Base-by-base conservation (phyloP, 2,329 filamentous ascomycete species). In the Fusarium transvaalense region DNA sequence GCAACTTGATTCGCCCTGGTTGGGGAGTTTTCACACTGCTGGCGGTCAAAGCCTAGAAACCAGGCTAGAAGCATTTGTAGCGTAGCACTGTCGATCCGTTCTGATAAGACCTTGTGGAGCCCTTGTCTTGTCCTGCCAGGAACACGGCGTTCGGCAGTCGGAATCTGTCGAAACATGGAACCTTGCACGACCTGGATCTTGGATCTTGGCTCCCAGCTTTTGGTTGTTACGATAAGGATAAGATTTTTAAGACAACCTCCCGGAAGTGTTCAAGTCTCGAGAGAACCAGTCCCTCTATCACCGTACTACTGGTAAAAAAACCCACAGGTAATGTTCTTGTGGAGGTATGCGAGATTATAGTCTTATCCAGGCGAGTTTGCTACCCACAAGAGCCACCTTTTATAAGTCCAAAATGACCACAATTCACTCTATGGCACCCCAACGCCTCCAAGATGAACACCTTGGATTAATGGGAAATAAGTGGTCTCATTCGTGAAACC, bases 111-210 rank as follows among this genome's bases (percentile, higher is more conserved):
- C 35, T 34, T 55, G 52, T 55, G 60, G 61, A 46, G 32, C 42
- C 39, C 41, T 46, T 51, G 47, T 12, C 34, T 31, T 21, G 35
- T 57, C 21, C 56, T 46, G 37, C 43, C 61, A 68, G 47, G 65
- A 39, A 68, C 66, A 55, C 39, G 66, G 52, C 66, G 34, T 65
- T 64, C 42, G 65, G 61, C 50, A 68, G 56, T 65, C 54, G 50
- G 60, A 53, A 53, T 60, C 55, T 62, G 43, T 59, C 38, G 35
- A 50, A 37, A 50, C 42, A 55, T 19, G 47, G 23, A 38, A 51
- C 47, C 47, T 51, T 51, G 47, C 9, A 38, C 34, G 12, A 29
- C 34, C 34, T 51, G 46, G 17, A 32, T 47, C 19, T 19, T 31
- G 29, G 45, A 17, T 48, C 46, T 48, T 48, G 45, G 21, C 10